phyloP scores from a whole-genome alignment of 305 asterid species.

The Andrographis paniculata region DNA sequence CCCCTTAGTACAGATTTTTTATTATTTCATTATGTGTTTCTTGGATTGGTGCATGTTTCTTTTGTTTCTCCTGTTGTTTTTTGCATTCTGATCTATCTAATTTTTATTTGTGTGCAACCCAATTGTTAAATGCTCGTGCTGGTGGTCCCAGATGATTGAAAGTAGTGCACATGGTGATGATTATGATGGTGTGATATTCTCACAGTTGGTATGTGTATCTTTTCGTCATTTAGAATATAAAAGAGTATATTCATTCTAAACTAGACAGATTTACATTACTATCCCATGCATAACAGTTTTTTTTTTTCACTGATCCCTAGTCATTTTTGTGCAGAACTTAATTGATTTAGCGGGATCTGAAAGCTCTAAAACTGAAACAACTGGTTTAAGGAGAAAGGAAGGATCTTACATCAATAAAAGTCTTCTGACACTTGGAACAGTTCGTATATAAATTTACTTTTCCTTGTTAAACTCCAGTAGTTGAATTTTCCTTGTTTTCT shows the following conservation, averaged over 20 bases:
- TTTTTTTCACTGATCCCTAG: slow-evolving; percentile 8
- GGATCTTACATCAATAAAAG: no score
- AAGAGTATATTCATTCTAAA: background rate
- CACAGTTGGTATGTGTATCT: slow-evolving; percentile 70
- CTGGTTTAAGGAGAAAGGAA: no score
- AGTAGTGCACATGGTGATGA: slow-evolving; percentile 94
- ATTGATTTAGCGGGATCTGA: slow-evolving; percentile 97
- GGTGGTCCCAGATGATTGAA: slow-evolving; percentile 79
- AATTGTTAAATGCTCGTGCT: slow-evolving; percentile 13
- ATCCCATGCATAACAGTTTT: slow-evolving; percentile 9
- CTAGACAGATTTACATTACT: slow-evolving; percentile 6
- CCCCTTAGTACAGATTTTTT: slow-evolving; percentile 2
- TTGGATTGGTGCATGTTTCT: slow-evolving; percentile 8
- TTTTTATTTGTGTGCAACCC: slow-evolving; percentile 2
- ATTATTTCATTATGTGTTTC: slow-evolving; percentile 6
- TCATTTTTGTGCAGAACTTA: slow-evolving; percentile 48
- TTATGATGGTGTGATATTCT: slow-evolving; percentile 91
- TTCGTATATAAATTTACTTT: slow-evolving; percentile 28
- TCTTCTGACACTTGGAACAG: slow-evolving; percentile 96
- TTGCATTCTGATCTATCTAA: slow-evolving; percentile 14
- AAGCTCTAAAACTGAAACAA: no score
- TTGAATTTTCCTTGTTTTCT: slow-evolving; percentile 4
- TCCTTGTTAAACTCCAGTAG: slow-evolving; percentile 7
- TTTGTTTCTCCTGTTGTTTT: slow-evolving; percentile 8
- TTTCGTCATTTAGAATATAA: slow-evolving; percentile 16